phyloP scores from a whole-genome alignment of 192 early-diverging fungal genomes.

The Coemansia sp. region DNA sequence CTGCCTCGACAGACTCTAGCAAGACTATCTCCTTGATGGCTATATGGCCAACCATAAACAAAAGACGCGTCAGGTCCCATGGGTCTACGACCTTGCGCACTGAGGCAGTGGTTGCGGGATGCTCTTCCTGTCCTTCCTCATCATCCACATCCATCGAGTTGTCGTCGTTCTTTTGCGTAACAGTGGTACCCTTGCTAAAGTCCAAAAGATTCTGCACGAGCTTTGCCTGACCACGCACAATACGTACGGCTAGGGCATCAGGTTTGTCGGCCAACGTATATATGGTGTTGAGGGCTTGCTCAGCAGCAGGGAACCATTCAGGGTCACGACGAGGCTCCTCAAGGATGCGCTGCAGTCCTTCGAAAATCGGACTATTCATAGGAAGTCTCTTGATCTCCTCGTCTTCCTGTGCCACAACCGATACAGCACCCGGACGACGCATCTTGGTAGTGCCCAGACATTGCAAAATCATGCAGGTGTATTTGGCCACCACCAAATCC shows the following conservation, averaged over 20 bases:
- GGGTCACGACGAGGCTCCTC: constrained; percentile 33
- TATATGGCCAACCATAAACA: constrained; percentile 93
- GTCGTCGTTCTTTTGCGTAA: constrained; percentile 23
- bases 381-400: constrained; percentile 52
- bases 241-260: constrained; percentile 69
- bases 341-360: constrained; percentile 52
- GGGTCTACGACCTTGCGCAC: constrained; percentile 49
- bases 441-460: constrained; percentile 55
- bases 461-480: constrained; percentile 92
- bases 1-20: constrained; percentile 89
- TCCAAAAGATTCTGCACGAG: constrained; percentile 58
- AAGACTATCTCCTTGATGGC: constrained; percentile 96
- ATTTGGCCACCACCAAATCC: constrained; percentile 80
- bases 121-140: background rate
- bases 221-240: constrained; percentile 67
- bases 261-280: constrained; percentile 90
- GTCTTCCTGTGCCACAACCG: constrained; percentile 1
- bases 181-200: constrained; percentile 4
- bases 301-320: constrained; percentile 84
- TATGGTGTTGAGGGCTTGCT: constrained; percentile 93
- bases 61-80: constrained; percentile 78
- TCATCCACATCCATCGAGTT: constrained; percentile 26
- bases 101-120: background rate
- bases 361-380: constrained; percentile 58
- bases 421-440: constrained; percentile 17